A percentile compares a stretch with the other conserved stretches of the same genome.
These are phyloP conservation scores for Tetracentron sinense DNA, from an alignment of 164 flowering plant genomes.

Conservation along the genomic window DNA sequence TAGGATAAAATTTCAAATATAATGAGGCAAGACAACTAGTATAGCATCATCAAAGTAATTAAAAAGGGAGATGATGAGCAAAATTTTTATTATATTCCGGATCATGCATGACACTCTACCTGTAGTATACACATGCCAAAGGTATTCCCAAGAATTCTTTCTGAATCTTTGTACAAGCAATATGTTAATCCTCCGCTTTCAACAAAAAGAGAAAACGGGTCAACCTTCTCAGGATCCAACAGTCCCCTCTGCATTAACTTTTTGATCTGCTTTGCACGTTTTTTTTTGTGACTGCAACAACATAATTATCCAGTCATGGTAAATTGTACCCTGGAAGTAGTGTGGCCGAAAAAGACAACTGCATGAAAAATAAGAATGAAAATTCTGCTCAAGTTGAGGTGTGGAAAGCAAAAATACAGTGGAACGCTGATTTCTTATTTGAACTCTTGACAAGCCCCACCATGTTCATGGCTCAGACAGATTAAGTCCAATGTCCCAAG, in stretches of 20 bases:
- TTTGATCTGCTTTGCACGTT: slow-evolving; percentile 76
- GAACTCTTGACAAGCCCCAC: background rate
- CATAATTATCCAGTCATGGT: background rate
- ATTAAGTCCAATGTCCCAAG: background rate
- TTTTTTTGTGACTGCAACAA: slow-evolving; percentile 73
- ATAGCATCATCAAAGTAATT: background rate
- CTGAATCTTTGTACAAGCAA: slow-evolving; percentile 89
- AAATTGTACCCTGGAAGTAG: no score
- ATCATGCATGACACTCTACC: slow-evolving; percentile 34
- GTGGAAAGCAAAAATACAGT: background rate
- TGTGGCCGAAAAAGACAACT: background rate
- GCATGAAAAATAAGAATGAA: background rate
- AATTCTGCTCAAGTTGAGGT: background rate
- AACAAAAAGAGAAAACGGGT: slow-evolving; percentile 72
- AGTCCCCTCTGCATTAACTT: slow-evolving; percentile 62
- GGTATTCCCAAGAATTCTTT: slow-evolving; percentile 89
- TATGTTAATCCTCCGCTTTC: slow-evolving; percentile 69
- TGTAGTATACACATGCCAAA: slow-evolving; percentile 95
- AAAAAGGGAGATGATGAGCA: background rate
- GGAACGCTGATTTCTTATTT: background rate
- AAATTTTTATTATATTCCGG: background rate
- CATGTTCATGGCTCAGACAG: background rate
- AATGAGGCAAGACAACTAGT: background rate
- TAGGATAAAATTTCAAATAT: background rate
- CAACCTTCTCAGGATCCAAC: slow-evolving; percentile 81